These are phyloP conservation scores for Rhamnella rubrinervis DNA, from an alignment of 331 rosid species.

Conservation along the genomic window DNA sequence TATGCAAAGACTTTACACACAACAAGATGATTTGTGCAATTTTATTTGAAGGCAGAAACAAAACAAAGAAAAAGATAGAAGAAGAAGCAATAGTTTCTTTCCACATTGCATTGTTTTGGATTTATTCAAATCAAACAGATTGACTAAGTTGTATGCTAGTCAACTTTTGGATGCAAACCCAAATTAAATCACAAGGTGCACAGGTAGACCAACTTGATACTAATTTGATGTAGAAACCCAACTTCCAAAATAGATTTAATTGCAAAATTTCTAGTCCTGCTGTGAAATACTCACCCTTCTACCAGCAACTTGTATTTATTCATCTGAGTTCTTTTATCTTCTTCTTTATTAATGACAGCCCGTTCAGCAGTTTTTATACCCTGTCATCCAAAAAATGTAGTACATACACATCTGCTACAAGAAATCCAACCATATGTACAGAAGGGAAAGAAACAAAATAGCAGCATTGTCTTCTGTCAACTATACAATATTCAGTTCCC, in stretches of 20 bases:
- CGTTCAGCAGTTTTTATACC: constrained; percentile 80
- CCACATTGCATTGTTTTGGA: not conserved
- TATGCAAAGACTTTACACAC: no score
- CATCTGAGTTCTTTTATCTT: constrained; percentile 33
- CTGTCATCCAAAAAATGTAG: constrained; percentile 44
- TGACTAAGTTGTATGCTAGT: no score
- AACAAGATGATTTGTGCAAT: not conserved
- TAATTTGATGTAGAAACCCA: not conserved
- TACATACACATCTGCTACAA: constrained; percentile 2
- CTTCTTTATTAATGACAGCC: constrained; percentile 61
- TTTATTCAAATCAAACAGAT: not conserved
- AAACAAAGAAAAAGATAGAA: not conserved
- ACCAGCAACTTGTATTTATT: constrained; percentile 64
- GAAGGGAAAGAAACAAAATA: not conserved
- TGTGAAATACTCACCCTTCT: constrained; percentile 77
- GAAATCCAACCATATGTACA: constrained; percentile 1
- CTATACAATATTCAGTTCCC: constrained; percentile 18
- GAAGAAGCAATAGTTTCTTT: not conserved
- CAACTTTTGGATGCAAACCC: not conserved
- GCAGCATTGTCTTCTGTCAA: not conserved
- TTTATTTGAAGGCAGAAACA: not conserved
- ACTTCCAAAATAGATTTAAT: not conserved
- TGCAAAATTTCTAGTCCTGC: not conserved
- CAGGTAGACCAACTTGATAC: not conserved
- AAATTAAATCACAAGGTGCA: not conserved